Base-by-base conservation (phyloP, 768 basidiomycete species). In the Podaxis rugospora region DNA sequence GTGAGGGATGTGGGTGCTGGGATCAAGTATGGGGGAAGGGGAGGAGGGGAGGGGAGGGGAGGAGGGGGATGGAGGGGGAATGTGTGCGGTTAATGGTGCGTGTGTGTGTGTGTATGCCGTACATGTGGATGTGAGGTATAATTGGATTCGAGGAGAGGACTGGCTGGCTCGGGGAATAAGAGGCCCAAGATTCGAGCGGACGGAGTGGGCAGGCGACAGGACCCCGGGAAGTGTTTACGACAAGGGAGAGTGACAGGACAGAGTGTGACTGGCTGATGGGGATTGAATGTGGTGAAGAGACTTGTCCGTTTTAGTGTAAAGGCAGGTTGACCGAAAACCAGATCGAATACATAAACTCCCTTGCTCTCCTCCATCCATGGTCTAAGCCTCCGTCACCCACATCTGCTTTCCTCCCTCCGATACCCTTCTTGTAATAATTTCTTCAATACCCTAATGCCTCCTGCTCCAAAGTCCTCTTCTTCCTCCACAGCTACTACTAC, bases 391-490 rank as follows among this genome's bases (percentile, higher is more conserved):
- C 7, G 32, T 32, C n/a, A 62, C 51, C 65, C 59, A 56, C 39
- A 40, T 49, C 60, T 64, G 62, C 60, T 52, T 54, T 60, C 28
- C 39, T 57, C 52, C 63, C 69, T 63, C 57, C 32, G n/a, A 56
- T 49, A 55, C 42, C 16, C 57, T 16, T 4, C 37, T 14, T 11
- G 18, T 18, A 10, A 16, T 16, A 51, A 51, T 58, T 32, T 23
- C 57, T n/a, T n/a, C 27, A 28, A 52, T 52, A 36, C 32, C 47
- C 57, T 42, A 25, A 78, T 77, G 76, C 78, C 78, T 49, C 73
- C 78, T 5, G 67, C 72, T 2, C 75, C 80, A 36, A 82, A 80
- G 70, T 73, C 76, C 18, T 71, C 80, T 55, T 69, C 72, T 37
- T 39, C 75, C 61, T 77, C 42, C 14, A 3, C n/a, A 18, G 16